phyloP scores from a whole-genome alignment of 441 rosid species.

The Pelargonium fulgidum region DNA sequence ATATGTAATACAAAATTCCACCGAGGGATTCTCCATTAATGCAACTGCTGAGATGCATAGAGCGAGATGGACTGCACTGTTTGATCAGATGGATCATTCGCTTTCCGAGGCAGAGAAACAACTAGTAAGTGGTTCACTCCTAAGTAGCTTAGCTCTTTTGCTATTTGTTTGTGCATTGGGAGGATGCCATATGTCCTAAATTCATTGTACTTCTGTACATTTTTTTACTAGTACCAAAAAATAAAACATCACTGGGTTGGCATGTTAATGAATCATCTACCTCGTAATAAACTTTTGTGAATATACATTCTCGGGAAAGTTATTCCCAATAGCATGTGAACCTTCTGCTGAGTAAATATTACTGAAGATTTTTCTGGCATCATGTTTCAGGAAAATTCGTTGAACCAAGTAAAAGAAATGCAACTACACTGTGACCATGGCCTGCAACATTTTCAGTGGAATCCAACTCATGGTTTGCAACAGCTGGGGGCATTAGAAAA shows the following conservation, averaged over 20 bases:
- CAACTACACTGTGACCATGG: constrained; percentile 24
- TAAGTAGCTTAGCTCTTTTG: not conserved
- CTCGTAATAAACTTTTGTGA: not conserved
- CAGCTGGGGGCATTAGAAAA: constrained; percentile 16
- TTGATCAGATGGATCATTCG: constrained; percentile 70
- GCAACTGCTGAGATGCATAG: constrained; percentile 45
- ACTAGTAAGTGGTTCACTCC: constrained; percentile 44
- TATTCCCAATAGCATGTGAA: not conserved
- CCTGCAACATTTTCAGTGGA: constrained; percentile 15
- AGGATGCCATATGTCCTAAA: not conserved
- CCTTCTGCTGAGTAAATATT: not conserved
- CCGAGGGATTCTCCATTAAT: constrained; percentile 29
- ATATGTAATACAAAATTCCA: constrained; percentile 23
- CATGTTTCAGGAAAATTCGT: constrained; percentile 20
- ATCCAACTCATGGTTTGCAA: not conserved
- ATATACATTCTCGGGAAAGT: not conserved
- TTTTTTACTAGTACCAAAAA: not conserved
- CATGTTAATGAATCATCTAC: not conserved
- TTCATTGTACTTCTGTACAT: not conserved
- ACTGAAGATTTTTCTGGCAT: not conserved
- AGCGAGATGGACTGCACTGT: constrained; percentile 61
- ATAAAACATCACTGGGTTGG: not conserved
- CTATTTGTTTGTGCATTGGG: not conserved
- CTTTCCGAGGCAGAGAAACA: constrained; percentile 71
- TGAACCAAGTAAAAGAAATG: constrained; percentile 25